Percentiles rank a stretch among this genome's conserved stretches.
Conservation (phyloP, 129 eudicot genomes). For the Dittrichia graveolens region DNA sequence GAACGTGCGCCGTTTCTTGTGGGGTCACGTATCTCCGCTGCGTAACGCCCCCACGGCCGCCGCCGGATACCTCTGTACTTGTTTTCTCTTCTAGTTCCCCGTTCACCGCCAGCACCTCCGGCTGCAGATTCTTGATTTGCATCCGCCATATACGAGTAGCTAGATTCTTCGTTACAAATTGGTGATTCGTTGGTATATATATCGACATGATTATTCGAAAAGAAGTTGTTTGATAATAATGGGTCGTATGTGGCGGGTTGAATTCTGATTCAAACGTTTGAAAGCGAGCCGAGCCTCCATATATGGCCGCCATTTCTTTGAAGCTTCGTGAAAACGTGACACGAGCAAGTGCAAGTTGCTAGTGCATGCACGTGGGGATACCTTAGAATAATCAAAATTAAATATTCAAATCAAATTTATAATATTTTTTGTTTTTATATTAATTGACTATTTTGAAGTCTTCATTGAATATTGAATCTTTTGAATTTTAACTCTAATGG, state of each 20-base stretch:
- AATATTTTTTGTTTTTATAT: neutral
- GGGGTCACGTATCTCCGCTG: conserved; percentile 92
- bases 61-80: conserved; percentile 73
- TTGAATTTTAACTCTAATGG: too few species aligned
- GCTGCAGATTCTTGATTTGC: conserved; percentile 18
- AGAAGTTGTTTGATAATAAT: neutral
- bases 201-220: neutral
- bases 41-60: conserved; percentile 90
- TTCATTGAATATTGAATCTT: too few species aligned
- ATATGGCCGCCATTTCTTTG: conserved; percentile 25
- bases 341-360: conserved; percentile 25
- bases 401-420: neutral
- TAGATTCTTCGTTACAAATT: neutral
- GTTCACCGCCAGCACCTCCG: conserved; percentile 18
- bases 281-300: conserved; percentile 4
- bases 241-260: conserved; percentile 49
- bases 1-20: conserved; percentile 67
- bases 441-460: too few species aligned
- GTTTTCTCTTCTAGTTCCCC: conserved; percentile 37
- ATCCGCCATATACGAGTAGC: neutral
- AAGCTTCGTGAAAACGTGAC: conserved; percentile 30
- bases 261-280: conserved; percentile 38
- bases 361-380: conserved; percentile 37
- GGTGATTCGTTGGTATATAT: conserved; percentile 20
- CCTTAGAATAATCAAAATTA: conserved; percentile 6